Conservation (phyloP, 176 grass and related monocot genomes). For the Leersia perrieri region DNA sequence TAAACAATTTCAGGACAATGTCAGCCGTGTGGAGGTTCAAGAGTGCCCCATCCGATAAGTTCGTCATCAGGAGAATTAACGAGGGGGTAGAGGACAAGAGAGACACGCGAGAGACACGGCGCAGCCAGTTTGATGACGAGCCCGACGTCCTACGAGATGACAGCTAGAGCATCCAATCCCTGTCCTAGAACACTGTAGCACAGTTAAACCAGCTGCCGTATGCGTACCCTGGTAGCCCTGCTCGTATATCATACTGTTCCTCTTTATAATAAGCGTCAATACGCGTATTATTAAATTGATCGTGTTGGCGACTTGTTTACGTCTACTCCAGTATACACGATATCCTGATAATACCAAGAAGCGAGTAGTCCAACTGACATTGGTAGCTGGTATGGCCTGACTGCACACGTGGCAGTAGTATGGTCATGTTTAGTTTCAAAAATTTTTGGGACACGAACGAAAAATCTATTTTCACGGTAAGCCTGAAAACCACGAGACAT, state of each 20-base stretch:
- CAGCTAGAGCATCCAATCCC: conserved; percentile 26
- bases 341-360: not conserved
- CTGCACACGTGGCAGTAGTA: not conserved
- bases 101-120: conserved; percentile 38
- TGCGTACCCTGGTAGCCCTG: not conserved
- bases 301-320: not conserved
- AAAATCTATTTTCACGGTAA: too few relatives aligned
- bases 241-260: not conserved
- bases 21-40: not conserved
- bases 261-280: not conserved
- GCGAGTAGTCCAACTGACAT: not conserved
- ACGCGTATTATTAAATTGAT: not conserved
- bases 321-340: not conserved
- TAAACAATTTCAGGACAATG: not conserved
- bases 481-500: too few relatives aligned
- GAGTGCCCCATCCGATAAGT: not conserved
- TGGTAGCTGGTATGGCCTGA: not conserved
- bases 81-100: not conserved
- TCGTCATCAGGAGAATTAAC: not conserved
- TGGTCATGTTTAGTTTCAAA: too few relatives aligned
- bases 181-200: not conserved
- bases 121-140: conserved; percentile 30
- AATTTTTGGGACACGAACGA: too few relatives aligned
- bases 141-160: conserved; percentile 15
- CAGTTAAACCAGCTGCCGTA: not conserved